These are phyloP conservation scores for Suhomyces sp. DNA, from an alignment of 805 yeast species.

Conservation along the genomic window DNA sequence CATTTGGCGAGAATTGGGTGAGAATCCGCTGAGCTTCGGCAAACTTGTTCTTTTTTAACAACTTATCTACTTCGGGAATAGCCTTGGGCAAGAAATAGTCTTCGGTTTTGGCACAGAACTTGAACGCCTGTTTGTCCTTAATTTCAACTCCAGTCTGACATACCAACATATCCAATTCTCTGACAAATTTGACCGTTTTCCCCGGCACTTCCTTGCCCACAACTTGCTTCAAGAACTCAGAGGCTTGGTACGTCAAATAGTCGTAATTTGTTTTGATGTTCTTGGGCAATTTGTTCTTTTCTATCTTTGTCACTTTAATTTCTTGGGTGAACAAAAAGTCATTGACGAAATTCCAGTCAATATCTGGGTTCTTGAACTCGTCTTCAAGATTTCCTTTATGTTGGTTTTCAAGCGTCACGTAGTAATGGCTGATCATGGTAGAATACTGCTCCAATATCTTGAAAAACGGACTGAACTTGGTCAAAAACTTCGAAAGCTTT, in stretches of 20 bases:
- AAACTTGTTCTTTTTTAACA: conserved; percentile 31
- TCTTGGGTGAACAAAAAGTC: conserved; percentile 25
- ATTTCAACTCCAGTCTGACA: conserved; percentile 39
- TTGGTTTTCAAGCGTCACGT: conserved; percentile 23
- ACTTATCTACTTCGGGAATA: conserved; percentile 32
- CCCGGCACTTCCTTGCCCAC: neutral
- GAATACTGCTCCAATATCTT: conserved; percentile 46
- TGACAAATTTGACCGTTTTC: conserved; percentile 19
- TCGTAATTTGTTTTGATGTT: conserved; percentile 41
- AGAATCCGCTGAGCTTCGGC: conserved; percentile 40
- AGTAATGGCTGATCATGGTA: conserved; percentile 26
- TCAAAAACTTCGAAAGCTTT: conserved; percentile 48
- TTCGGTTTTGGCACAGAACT: conserved; percentile 19
- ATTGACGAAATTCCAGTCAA: conserved; percentile 22
- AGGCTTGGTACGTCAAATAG: conserved; percentile 38
- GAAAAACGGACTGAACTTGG: conserved; percentile 42
- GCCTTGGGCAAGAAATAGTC: conserved; percentile 40
- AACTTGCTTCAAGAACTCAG: conserved; percentile 23
- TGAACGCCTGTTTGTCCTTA: conserved; percentile 20
- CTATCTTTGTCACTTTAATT: conserved; percentile 27
- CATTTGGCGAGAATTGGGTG: conserved; percentile 30
- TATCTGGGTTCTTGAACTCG: conserved; percentile 13
- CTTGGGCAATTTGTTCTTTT: conserved; percentile 22
- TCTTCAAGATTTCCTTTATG: conserved; percentile 7
- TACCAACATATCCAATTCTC: conserved; percentile 34